Evolutionary conservation across 768 basidiomycete species (phyloP), one percentile per base, ranked within the genome.

Genomic region (Lactifluus echinatus): DNA sequence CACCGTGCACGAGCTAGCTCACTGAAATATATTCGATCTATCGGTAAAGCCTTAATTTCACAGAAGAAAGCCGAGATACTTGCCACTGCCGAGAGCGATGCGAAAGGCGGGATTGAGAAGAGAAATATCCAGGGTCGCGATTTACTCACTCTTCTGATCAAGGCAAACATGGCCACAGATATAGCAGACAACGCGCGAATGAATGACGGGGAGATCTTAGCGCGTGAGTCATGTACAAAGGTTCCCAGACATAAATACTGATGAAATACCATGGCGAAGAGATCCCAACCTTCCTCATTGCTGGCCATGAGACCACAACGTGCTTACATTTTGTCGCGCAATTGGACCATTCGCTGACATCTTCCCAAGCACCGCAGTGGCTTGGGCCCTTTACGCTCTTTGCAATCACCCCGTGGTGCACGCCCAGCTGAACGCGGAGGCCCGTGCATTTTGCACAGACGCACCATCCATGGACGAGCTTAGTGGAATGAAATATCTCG

Each of bases 381-480:
- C 76, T 2, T 89, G 85, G 85, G 76, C 79, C 4, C 68, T 88
- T 0, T 84, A 74, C 62, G 76, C 78, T 1, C 71, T 89, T 7
- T 70, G 78, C 0, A 72, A 77, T 56, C 60, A 78, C 43, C 73
- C 74, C 0, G 70, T 74, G 1, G 69, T 78, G 4, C 85, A 88
- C 59, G 69, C 63, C 8, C 79, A 78, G 59, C 74, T 90, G 0
- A 75, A 84, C 0, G 73, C 79, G 1, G 86, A 89, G 63, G 71
- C 85, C 1, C 67, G 79, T 8, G 64, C 69, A 0, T 70, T 83
- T 11, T 64, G 73, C 0, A 81, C 79, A 0, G 80, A 85, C 8
- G 78, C 70, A 0, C 85, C 86, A 2, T 75, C 76, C 3, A 86
- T 88, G 82, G 87, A 89, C 29, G 76, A 83, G 29, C 75, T 90